Conservation (phyloP, 495 filamentous ascomycete species). For the Jackrogersella multiformis region DNA sequence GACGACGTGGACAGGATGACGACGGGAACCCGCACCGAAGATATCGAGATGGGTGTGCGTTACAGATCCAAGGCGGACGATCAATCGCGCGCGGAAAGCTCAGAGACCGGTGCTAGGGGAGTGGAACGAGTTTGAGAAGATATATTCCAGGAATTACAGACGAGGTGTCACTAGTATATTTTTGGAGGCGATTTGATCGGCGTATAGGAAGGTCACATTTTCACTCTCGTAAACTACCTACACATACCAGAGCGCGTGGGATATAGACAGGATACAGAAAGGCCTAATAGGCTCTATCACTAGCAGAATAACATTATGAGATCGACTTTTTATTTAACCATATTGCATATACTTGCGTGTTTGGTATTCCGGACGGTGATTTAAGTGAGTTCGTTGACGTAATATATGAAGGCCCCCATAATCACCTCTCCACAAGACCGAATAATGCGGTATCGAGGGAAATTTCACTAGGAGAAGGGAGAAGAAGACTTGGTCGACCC, state of each 20-base stretch:
- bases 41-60: conserved; percentile 44
- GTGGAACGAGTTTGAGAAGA: conserved; percentile 7
- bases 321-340: conserved; percentile 4
- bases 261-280: conserved; percentile 20
- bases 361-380: background rate
- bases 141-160: conserved; percentile 8
- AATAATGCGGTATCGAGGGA: background rate
- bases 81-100: conserved; percentile 24
- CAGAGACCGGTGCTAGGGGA: conserved; percentile 13
- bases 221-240: conserved; percentile 13
- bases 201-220: conserved; percentile 10
- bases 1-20: conserved; percentile 50
- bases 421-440: too few relatives aligned
- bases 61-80: conserved; percentile 34
- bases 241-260: background rate
- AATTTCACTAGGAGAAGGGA: too few relatives aligned
- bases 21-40: conserved; percentile 22
- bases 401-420: background rate
- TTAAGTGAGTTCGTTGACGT: background rate
- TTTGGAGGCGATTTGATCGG: background rate
- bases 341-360: background rate
- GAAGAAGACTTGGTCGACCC: too few relatives aligned
- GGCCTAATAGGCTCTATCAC: background rate
- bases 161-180: background rate
- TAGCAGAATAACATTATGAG: background rate